phyloP scores from a whole-genome alignment of 140 eudicot species.

The Ambrosia hybrid region DNA sequence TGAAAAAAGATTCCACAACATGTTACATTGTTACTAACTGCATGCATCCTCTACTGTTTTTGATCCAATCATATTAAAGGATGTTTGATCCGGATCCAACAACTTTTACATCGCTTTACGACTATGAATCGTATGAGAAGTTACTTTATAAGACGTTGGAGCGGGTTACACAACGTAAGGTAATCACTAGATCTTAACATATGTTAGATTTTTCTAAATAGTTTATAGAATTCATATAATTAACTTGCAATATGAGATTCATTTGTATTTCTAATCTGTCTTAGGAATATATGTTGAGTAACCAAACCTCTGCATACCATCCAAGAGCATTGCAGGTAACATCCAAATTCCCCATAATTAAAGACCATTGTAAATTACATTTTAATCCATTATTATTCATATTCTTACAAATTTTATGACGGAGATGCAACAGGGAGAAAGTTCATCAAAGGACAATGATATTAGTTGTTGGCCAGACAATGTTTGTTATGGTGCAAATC shows the following conservation, averaged over 20 bases:
- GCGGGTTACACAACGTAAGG: slow-evolving; percentile 41
- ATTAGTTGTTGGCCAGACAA: slow-evolving; percentile 38
- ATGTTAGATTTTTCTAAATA: not conserved
- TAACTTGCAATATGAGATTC: not conserved
- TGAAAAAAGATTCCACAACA: not conserved
- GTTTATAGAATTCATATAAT: not conserved
- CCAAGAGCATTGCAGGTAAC: slow-evolving; percentile 36
- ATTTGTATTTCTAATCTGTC: not conserved
- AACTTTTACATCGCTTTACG: slow-evolving; percentile 49
- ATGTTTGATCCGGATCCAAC: slow-evolving; percentile 63
- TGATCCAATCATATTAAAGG: slow-evolving; percentile 31
- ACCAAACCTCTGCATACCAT: slow-evolving; percentile 32
- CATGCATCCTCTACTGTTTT: slow-evolving; percentile 4
- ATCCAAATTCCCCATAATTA: not conserved
- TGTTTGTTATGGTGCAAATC: slow-evolving; percentile 29
- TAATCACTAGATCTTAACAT: slow-evolving; percentile 9
- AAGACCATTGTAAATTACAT: not conserved
- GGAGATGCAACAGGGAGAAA: slow-evolving; percentile 37
- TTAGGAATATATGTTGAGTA: slow-evolving; percentile 36
- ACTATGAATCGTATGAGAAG: slow-evolving; percentile 58
- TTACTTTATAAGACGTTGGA: slow-evolving; percentile 37
- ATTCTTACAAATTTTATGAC: not conserved
- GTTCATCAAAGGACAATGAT: slow-evolving; percentile 34
- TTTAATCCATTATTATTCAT: not conserved
- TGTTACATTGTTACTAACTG: slow-evolving; percentile 29